Conservation (phyloP, 768 basidiomycete species). For the Phaeotremella skinneri region DNA sequence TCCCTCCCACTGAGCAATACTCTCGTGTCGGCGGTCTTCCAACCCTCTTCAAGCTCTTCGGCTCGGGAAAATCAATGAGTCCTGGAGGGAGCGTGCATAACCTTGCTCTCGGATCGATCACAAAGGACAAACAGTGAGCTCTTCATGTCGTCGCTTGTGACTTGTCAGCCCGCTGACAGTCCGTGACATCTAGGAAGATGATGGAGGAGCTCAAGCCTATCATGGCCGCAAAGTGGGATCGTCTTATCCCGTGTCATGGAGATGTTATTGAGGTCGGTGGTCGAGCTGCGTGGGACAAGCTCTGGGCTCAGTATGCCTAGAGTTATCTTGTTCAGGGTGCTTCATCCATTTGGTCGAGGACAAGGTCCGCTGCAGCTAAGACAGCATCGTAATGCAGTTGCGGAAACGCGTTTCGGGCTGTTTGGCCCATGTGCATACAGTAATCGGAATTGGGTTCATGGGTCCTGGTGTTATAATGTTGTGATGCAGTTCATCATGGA, state of each 20-base stretch:
- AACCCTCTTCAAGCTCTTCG: constrained; percentile 24
- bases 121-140: constrained; percentile 54
- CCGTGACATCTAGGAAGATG: constrained; percentile 38
- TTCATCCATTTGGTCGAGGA: no score
- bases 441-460: no score
- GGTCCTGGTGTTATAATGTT: no score
- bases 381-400: no score
- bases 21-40: constrained; percentile 41
- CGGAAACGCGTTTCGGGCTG: no score
- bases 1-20: constrained; percentile 72
- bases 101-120: constrained; percentile 31
- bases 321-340: no score
- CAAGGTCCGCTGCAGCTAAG: no score
- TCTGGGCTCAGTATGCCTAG: constrained; percentile 34
- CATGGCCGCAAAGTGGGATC: constrained; percentile 33
- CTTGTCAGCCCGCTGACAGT: background rate
- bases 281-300: constrained; percentile 56
- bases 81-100: constrained; percentile 46
- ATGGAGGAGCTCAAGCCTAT: constrained; percentile 38
- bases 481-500: no score
- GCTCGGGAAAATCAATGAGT: constrained; percentile 27
- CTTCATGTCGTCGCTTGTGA: background rate
- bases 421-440: no score
- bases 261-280: constrained; percentile 66
- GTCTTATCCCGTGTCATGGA: constrained; percentile 54